Base-by-base conservation (phyloP, 257 asterid species). In the Solanum pimpinellifolium region DNA sequence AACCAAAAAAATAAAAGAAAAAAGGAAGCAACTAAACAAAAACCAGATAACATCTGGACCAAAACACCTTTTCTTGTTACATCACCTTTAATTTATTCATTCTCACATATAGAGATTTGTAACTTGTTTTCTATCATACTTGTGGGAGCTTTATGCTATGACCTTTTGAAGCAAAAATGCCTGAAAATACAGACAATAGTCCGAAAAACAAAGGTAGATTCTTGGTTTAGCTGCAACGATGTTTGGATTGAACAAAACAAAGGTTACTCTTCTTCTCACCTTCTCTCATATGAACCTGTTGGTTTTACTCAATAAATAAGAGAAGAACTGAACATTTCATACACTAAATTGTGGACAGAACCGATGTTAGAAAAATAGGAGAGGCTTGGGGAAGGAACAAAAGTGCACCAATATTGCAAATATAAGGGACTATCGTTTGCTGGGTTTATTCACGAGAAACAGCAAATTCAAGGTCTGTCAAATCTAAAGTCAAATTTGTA, bases 391-490 rank as follows among this genome's bases (percentile, higher is more conserved):
- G 31, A 25, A n/a, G 31, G 70, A 62, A 7, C 70, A 62, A 10
- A 62, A 62, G 70, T 62, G 70, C 31, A 23, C 70, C 14, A 62
- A 62, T 62, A 62, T 10, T n/a, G 31, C 31, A 62, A n/a, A 62
- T 62, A 62, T 23, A 15, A n/a, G 15, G 70, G 16, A n/a, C 31
- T 62, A 23, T 62, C n/a, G 96, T 96, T 86, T 96, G 98, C 92
- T 86, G 98, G 90, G 98, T 93, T 75, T 80, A 88, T 90, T 95
- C 99, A 87, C 84, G 94, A 75, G 98, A 97, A 85, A 92, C 87
- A 94, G 99, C 96, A 97, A 96, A 91, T 96, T 97, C 85, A 97
- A 97, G 99, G 99, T 95, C 84, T 83, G 85, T 83, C 68, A 72
- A 65, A 33, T 44, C 31, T 69, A 35, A 82, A 42, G 44, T 12